Evolutionary conservation across 495 filamentous ascomycete species (phyloP), one percentile per base, ranked within the genome.

Genomic region (Xylaria cubensis): DNA sequence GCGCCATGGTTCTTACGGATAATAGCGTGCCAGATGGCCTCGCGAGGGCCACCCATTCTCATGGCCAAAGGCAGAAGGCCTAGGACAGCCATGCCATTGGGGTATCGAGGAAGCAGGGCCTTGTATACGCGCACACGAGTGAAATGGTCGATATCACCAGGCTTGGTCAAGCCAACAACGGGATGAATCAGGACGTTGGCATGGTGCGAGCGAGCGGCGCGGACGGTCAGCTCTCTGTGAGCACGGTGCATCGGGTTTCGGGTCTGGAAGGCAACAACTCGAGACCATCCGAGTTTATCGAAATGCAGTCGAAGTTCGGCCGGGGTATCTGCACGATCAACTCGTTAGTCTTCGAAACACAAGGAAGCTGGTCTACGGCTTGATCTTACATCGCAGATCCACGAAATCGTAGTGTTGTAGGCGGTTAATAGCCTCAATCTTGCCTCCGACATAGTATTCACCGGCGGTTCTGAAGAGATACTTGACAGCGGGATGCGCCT

Each of bases 1-100:
- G 95, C 94, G 74, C 96, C 96, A 85, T 97, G 94, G 84, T 99
- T 99, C 89, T 98, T 99, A 77, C 96, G 94, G 88, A 99, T 99
- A 78, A 99, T 98, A 74, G 96, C 96, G 87, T 99, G 96, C 96
- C 96, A 99, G 85, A 99, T 94, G 74, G 96, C 96, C 87, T 99
- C 96, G 74, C 96, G 93, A 64, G 96, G 96, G 75, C 96, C 96
- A 76, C 94, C 96, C 96, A 99, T 99, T 79, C 96, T 93, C 96
- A 99, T 99, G 73, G 96, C 96, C 64, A 99, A 87, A 56, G 95
- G 94, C 4, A 99, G 88, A 48, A 99, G 93, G 85, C 94, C 96
- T 73, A 99, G 92, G 53, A 97, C 94, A 70, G 96, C 96, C 96
- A 99, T 99, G 75, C 96, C 96, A 82, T 98, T 99, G 79, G 96